Conservation (phyloP, 83 land plant genomes). For the Picea abies region DNA sequence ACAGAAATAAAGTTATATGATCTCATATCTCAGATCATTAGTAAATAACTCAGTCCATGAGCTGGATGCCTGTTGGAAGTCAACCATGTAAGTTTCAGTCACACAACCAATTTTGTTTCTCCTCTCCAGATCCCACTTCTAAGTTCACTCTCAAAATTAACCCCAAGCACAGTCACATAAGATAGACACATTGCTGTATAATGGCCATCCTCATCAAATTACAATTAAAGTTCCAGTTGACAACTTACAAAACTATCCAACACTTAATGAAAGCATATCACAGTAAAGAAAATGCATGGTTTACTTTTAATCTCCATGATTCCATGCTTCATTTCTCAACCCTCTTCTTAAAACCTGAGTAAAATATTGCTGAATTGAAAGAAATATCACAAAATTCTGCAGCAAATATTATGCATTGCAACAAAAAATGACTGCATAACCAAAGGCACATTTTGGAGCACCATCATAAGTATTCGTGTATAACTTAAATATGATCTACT, state of each 20-base stretch:
- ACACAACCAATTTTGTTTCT: too few species aligned
- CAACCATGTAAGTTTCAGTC: too few species aligned
- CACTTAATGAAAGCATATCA: not conserved
- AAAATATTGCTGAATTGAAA: constrained; percentile 7
- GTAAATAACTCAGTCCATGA: too few species aligned
- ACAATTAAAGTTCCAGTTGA: not conserved
- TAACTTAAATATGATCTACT: constrained; percentile 6
- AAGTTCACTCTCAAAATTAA: too few species aligned
- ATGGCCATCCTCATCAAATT: not conserved
- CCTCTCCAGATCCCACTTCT: too few species aligned
- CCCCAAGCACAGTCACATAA: not conserved
- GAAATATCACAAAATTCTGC: not conserved
- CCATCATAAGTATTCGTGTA: not conserved
- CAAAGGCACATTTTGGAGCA: not conserved
- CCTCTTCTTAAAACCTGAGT: not conserved
- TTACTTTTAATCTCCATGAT: not conserved
- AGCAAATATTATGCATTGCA: not conserved
- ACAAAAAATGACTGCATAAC: not conserved
- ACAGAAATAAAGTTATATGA: too few species aligned
- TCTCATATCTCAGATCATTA: too few species aligned
- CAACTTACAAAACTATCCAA: not conserved
- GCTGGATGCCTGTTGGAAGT: too few species aligned
- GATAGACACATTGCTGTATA: not conserved
- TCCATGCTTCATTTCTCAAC: not conserved
- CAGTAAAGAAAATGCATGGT: not conserved